These are phyloP conservation scores for Pterulicium gracile DNA, from an alignment of 1,284 basidiomycete species.

Conservation along the genomic window DNA sequence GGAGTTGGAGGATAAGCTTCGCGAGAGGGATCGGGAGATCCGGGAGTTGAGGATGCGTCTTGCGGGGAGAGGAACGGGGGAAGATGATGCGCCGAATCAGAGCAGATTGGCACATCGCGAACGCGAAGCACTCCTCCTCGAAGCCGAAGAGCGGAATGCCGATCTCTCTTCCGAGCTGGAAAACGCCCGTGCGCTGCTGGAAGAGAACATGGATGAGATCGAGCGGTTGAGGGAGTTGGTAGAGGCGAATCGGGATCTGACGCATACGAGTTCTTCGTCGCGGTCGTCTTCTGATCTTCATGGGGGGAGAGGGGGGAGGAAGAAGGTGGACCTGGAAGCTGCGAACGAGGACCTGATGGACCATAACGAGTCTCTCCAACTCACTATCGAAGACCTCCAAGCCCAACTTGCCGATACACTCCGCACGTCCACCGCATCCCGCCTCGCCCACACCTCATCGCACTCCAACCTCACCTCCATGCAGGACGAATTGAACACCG, in stretches of 20 bases:
- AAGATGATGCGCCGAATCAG: constrained; percentile 35
- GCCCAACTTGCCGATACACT: constrained; percentile 47
- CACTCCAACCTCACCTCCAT: constrained; percentile 56
- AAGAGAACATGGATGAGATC: constrained; percentile 71
- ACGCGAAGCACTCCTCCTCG: constrained; percentile 13
- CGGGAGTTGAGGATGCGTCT: constrained; percentile 43
- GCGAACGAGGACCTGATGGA: constrained; percentile 64
- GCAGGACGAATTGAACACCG: constrained; percentile 61
- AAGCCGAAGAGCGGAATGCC: constrained; percentile 45
- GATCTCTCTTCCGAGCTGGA: constrained; percentile 67
- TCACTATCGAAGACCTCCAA: constrained; percentile 62
- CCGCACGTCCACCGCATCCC: constrained; percentile 44
- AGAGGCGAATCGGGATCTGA: constrained; percentile 23
- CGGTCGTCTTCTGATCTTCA: neutral
- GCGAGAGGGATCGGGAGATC: constrained; percentile 59
- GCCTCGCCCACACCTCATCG: constrained; percentile 56
- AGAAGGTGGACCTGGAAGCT: constrained; percentile 52
- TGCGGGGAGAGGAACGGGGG: constrained; percentile 35
- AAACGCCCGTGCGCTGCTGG: constrained; percentile 48
- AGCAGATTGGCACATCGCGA: too few relatives aligned
- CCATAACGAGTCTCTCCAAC: constrained; percentile 45
- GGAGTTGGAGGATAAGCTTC: constrained; percentile 59
- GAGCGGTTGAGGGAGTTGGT: constrained; percentile 55
- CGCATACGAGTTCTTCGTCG: neutral
- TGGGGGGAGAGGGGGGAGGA: constrained; percentile 26